A percentile compares a stretch with the other conserved stretches of the same genome.
Conservation (phyloP, 1,139 yeast species). For the Nakaseomyces delphensis region DNA sequence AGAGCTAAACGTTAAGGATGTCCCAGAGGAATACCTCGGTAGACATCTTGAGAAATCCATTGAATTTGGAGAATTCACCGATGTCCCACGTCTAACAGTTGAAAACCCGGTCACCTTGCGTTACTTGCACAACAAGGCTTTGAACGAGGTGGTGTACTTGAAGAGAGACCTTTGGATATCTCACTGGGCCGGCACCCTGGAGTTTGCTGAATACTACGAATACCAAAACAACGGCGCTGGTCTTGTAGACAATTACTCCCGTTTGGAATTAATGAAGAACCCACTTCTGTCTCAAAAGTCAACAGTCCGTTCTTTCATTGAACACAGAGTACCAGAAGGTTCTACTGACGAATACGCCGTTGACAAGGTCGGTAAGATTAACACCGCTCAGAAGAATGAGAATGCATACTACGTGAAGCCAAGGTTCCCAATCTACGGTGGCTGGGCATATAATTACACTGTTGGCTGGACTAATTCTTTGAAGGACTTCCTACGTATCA, state of each 20-base stretch:
- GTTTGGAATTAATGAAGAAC: constrained; percentile 60
- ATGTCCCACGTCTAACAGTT: constrained; percentile 40
- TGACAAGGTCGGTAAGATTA: constrained; percentile 91
- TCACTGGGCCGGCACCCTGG: constrained; percentile 57
- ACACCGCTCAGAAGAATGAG: constrained; percentile 52
- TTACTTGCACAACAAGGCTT: constrained; percentile 60
- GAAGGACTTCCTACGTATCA: constrained; percentile 41
- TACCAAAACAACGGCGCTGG: constrained; percentile 67
- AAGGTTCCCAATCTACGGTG: constrained; percentile 88
- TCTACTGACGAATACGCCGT: constrained; percentile 63
- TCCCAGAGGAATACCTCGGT: constrained; percentile 16
- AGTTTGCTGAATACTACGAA: constrained; percentile 80
- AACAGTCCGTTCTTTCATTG: constrained; percentile 20
- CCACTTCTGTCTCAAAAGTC: not conserved
- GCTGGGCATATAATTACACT: constrained; percentile 93
- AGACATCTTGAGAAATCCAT: constrained; percentile 36
- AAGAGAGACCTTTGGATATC: constrained; percentile 79
- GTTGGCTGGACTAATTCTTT: constrained; percentile 77
- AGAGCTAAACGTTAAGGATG: constrained; percentile 28
- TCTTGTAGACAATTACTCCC: constrained; percentile 59
- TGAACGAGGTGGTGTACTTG: constrained; percentile 50
- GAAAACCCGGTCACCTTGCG: constrained; percentile 44
- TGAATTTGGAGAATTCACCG: constrained; percentile 49
- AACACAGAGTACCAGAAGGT: constrained; percentile 43
- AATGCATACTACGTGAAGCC: constrained; percentile 61